phyloP scores from a whole-genome alignment of 2,329 filamentous ascomycete species.

The Ascochyta clinopodiicola region DNA sequence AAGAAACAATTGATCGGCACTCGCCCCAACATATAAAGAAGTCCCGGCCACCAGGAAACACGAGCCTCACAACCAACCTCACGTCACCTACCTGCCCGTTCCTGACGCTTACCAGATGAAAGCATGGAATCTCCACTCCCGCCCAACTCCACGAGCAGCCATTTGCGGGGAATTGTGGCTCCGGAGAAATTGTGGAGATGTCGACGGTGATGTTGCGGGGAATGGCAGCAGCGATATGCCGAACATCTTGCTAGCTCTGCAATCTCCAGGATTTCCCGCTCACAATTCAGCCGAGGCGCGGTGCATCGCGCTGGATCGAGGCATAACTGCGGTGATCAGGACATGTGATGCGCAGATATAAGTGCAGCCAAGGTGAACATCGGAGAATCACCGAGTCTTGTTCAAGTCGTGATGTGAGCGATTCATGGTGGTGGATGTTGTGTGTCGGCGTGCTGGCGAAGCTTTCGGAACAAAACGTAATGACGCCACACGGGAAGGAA shows the following conservation, averaged over 20 bases:
- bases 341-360: constrained; percentile 12
- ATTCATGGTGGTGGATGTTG: not conserved
- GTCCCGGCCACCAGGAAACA: not conserved
- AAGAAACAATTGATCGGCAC: constrained; percentile 5
- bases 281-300: constrained; percentile 17
- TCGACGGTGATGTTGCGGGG: constrained; percentile 27
- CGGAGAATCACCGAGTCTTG: constrained; percentile 12
- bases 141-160: constrained; percentile 9
- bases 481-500: constrained; percentile 14
- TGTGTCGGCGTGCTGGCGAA: constrained; percentile 7
- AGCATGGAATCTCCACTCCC: constrained; percentile 3
- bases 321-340: constrained; percentile 5
- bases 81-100: constrained; percentile 14
- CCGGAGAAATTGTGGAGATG: constrained; percentile 32
- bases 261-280: constrained; percentile 7
- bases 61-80: constrained; percentile 6
- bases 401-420: not conserved
- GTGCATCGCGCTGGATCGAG: constrained; percentile 2
- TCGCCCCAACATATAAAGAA: constrained; percentile 9
- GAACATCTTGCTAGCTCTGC: constrained; percentile 17
- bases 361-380: constrained; percentile 2
- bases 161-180: constrained; percentile 25
- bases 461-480: not conserved
- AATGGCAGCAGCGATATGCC: constrained; percentile 20
- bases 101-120: constrained; percentile 11